Conservation (phyloP, 192 early-diverging fungal species). For the Phlyctochytrium planicorne region DNA sequence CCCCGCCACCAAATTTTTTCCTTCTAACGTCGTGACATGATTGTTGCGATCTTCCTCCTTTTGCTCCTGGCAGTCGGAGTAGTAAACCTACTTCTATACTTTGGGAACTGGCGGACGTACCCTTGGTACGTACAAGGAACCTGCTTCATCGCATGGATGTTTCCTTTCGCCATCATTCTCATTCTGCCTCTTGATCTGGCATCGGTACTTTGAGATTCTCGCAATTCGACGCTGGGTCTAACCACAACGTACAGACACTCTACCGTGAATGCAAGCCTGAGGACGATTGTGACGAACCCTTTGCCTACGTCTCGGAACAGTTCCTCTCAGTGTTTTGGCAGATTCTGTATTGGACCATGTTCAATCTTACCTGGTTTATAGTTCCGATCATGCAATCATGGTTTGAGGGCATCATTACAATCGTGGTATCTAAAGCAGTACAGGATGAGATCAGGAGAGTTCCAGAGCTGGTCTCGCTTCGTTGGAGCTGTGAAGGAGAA, state of each 20-base stretch:
- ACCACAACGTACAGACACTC: neutral
- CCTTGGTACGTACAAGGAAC: constrained; percentile 84
- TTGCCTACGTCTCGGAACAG: constrained; percentile 67
- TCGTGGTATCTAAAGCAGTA: constrained; percentile 65
- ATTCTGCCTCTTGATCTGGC: constrained; percentile 88
- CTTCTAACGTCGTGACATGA: constrained; percentile 5
- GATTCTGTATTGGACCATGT: constrained; percentile 87
- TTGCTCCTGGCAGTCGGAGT: constrained; percentile 55
- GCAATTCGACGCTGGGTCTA: too few relatives aligned
- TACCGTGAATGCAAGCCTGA: constrained; percentile 4
- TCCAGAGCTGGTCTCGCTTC: constrained; percentile 65
- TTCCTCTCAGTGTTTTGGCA: constrained; percentile 81
- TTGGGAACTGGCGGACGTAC: constrained; percentile 69
- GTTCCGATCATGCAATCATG: constrained; percentile 11
- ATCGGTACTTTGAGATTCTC: constrained; percentile 20
- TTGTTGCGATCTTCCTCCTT: constrained; percentile 31
- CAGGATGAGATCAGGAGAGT: constrained; percentile 86
- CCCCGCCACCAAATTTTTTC: too few relatives aligned
- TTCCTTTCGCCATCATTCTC: constrained; percentile 88
- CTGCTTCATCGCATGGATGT: constrained; percentile 78
- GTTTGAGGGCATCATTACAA: neutral
- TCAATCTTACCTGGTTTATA: constrained; percentile 77
- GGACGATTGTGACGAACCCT: constrained; percentile 65
- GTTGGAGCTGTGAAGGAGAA: constrained; percentile 78
- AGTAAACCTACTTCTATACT: constrained; percentile 65